phyloP scores from a whole-genome alignment of 2,329 filamentous ascomycete genomes.

The Colletotrichum endophyticum region DNA sequence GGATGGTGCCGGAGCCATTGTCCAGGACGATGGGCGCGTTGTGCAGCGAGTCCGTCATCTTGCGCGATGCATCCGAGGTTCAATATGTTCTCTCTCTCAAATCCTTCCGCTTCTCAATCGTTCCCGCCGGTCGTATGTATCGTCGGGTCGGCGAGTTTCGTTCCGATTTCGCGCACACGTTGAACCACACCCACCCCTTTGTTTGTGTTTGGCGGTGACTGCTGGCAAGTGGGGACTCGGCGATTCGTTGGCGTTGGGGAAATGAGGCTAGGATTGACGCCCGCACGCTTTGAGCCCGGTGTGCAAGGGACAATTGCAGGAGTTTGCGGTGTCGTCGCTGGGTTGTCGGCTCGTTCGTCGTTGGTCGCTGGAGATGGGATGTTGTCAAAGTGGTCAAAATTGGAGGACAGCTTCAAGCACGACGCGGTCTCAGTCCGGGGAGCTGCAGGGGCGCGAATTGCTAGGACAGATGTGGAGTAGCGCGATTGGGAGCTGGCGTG shows the following conservation, averaged over 20 bases:
- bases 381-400: slow-evolving; percentile 15
- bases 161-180: neutral
- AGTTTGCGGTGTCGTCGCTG: neutral
- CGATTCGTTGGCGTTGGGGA: neutral
- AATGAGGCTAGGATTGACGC: neutral
- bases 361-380: neutral
- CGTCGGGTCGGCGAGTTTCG: neutral
- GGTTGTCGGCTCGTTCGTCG: slow-evolving; percentile 3
- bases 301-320: neutral
- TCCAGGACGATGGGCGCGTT: slow-evolving; percentile 99
- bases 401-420: slow-evolving; percentile 23
- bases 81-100: neutral
- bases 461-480: slow-evolving; percentile 18
- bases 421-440: slow-evolving; percentile 21
- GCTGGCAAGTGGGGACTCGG: neutral
- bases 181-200: slow-evolving; percentile 3
- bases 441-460: slow-evolving; percentile 24
- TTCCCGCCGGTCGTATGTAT: slow-evolving; percentile 1
- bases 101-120: neutral
- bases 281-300: neutral
- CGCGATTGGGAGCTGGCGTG: neutral
- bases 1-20: slow-evolving; percentile 97
- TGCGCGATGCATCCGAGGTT: slow-evolving; percentile 21
- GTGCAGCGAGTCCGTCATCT: slow-evolving; percentile 73
- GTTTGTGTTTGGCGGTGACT: slow-evolving; percentile 20